Evolutionary conservation across 2,329 filamentous ascomycete genomes (phyloP), one percentile per base, ranked within the genome.

Genomic region (Xylaria hypoxylon): DNA sequence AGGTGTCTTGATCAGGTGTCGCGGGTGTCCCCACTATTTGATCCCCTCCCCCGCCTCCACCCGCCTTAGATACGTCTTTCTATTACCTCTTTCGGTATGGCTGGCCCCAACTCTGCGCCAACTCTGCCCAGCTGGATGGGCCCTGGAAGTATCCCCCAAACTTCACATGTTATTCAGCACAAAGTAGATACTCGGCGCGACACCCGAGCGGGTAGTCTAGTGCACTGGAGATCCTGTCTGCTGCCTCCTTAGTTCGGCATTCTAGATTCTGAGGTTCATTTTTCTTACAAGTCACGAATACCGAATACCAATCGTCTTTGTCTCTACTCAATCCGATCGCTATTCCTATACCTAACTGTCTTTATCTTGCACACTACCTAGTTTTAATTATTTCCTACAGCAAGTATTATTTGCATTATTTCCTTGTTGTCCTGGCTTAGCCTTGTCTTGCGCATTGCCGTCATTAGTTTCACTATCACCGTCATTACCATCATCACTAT

Each of bases 1-100:
- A 31, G n/a, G n/a, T 31, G 13, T 38, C 35, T 35, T 51, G 57
- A 40, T 60, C 47, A 60, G 57, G 31, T 52, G 57, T 19, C n/a
- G 44, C 33, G 24, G 44, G 24, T 13, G 10, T n/a, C 57, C n/a
- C 57, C 59, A 48, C 7, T 35, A 48, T 33, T 38, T 10, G 28
- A 33, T 47, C 40, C 55, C 42, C 42, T 48, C 28, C 55, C 55
- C 55, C 55, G 42, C 55, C 24, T 44, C 5, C 17, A 17, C 2
- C 11, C 2, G 28, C 28, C 28, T 8, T 31, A 8, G 28, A 8
- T 31, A 13, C 40, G 35, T 28, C 33, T n/a, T 15, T 26, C 51
- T 19, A 6, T 45, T 45, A 13, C 51, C 35, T 17, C 33, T 40
- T 55, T 55, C 1, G 35, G 35, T 31, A 31, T 31, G 5, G 28